Evolutionary conservation across 2,329 filamentous ascomycete species (phyloP), one percentile per base, ranked within the genome.

Genomic region (Furcasterigmium furcatum): DNA sequence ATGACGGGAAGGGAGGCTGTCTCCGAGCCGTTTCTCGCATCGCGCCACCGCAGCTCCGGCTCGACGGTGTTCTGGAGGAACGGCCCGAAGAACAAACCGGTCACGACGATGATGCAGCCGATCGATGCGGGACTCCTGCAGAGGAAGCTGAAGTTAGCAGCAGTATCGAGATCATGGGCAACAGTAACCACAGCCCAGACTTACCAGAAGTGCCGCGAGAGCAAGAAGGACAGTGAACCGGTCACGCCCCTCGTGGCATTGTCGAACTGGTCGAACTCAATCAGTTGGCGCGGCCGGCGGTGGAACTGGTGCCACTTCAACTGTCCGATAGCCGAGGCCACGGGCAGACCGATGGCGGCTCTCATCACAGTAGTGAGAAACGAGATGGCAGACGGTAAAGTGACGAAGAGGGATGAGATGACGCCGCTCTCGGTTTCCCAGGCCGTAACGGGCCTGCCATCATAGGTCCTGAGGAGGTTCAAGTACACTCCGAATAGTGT

Each of bases 261-360:
- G 20, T 43, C 41, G 20, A 43, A 25, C 8, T 9, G 19, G 14
- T 43, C 41, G 12, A 43, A 9, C 12, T 43, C 27, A 7, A 22
- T 9, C 19, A 43, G 27, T 16, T 16, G n/a, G 12, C 18, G 27
- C 4, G 41, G 41, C 19, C 20, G 5, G 30, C 30, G 9, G 10
- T 27, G 27, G 41, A 21, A 43, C 7, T 43, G 16, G n/a, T 43
- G 30, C 41, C 41, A 43, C 21, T 43, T 43, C 7, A 29, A 30
- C n/a, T 43, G 41, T 14, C 41, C 41, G 6, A 43, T 43, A 8
- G 41, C 41, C 12, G 41, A 32, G 18, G 41, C 41, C 13, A 43
- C 41, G 3, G 41, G 41, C 5, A 34, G 20, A 2, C 18, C 12
- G 9, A 43, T 32, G 25, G 27, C 41, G 20, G 25, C 41, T 12